Evolutionary conservation across 441 rosid species (phyloP), one percentile per base, ranked within the genome.

Genomic region (Adansonia gregorii): DNA sequence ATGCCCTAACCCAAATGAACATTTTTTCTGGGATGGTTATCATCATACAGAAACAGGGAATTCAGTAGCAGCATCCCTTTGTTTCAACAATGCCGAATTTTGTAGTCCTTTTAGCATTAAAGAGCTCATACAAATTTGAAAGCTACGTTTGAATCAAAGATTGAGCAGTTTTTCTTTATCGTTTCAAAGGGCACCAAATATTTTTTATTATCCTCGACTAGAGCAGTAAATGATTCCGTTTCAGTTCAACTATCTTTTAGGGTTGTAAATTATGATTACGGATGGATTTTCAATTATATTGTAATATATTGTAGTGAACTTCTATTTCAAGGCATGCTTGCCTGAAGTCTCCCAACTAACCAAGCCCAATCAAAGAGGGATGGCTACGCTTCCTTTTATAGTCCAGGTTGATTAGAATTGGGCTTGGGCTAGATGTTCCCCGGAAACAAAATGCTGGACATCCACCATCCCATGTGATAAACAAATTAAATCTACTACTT

Each of bases 21-120:
- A 78, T 72, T 83, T 77, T 35, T 89, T 86, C 41, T 89, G 86
- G 79, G 89, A 89, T 78, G 93, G 79, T 6, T 87, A 2, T 72
- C 89, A 87, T 46, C 79, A 80, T 31, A 84, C 88, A 0, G 89
- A 87, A 41, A 22, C 74, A 39, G 77, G 43, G n/a, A 64, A 70
- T 61, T 65, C 69, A 10, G n/a, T 67, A 20, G 74, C 61, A 64
- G 71, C 77, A 7, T 43, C 73, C 60, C 75, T 72, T 15, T 77
- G 79, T 58, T 52, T 77, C 68, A 68, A 77, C 17, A 67, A 31
- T 56, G 3, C 68, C 0, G 65, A 48, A 17, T 63, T 77, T 41
- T 77, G 79, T 60, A 67, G 27, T 68, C 79, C 79, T 27, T 14
- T 69, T 2, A 69, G 61, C 59, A 77, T 77, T 7, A 68, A 15